phyloP scores from a whole-genome alignment of 805 yeast genomes.

The Wickerhamomyces bisporus region DNA sequence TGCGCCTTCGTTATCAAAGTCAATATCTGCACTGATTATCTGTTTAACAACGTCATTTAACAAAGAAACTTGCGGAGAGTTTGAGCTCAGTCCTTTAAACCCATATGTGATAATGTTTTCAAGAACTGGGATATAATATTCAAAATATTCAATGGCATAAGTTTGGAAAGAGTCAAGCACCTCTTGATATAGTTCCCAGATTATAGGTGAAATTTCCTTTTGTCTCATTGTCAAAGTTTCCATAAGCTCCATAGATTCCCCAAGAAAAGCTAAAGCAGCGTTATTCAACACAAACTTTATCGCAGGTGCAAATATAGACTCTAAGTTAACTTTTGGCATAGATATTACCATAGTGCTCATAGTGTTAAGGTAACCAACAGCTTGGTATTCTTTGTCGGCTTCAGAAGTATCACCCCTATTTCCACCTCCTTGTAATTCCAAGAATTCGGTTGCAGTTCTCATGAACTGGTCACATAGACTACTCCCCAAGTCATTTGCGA shows the following conservation, averaged over 20 bases:
- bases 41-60: slow-evolving; percentile 13
- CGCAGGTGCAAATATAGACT: slow-evolving; percentile 51
- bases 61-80: slow-evolving; percentile 14
- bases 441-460: slow-evolving; percentile 48
- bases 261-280: slow-evolving; percentile 54
- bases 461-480: slow-evolving; percentile 61
- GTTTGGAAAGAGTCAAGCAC: slow-evolving; percentile 51
- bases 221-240: slow-evolving; percentile 50
- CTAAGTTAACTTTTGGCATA: slow-evolving; percentile 53
- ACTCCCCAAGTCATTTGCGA: slow-evolving; percentile 60
- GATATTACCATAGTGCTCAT: slow-evolving; percentile 69
- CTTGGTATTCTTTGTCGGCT: slow-evolving; percentile 64
- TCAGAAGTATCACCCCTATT: slow-evolving; percentile 24
- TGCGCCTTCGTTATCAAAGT: slow-evolving; percentile 30
- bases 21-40: slow-evolving; percentile 16
- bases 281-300: slow-evolving; percentile 54
- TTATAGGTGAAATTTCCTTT: slow-evolving; percentile 40
- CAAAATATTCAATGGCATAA: slow-evolving; percentile 55
- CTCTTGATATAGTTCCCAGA: slow-evolving; percentile 48
- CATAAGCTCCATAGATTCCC: slow-evolving; percentile 59
- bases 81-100: slow-evolving; percentile 27
- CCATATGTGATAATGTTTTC: slow-evolving; percentile 50
- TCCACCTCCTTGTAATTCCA: slow-evolving; percentile 37
- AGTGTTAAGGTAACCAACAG: slow-evolving; percentile 61
- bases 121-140: slow-evolving; percentile 49